Conservation (phyloP, 176 grass and related monocot genomes). For the Eragrostis curvula region DNA sequence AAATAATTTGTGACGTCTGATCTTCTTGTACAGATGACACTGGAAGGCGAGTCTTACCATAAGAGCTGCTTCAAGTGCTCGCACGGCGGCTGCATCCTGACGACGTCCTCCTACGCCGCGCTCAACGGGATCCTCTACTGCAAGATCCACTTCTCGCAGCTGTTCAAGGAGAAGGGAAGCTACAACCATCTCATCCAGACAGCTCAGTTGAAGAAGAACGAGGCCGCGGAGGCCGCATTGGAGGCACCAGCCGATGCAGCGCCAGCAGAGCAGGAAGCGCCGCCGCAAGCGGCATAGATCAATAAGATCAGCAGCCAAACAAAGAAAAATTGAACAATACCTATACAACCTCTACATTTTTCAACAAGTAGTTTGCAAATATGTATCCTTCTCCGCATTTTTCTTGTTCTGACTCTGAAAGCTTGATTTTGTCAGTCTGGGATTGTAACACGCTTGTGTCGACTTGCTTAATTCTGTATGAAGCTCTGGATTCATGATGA, state of each 20-base stretch:
- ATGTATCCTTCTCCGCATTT: conserved; percentile 15
- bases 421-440: conserved; percentile 41
- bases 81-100: conserved; percentile 83
- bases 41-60: conserved; percentile 92
- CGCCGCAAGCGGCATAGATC: conserved; percentile 36
- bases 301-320: conserved; percentile 20
- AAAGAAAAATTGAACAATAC: conserved; percentile 7
- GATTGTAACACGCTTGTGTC: conserved; percentile 35
- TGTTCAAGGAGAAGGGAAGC: conserved; percentile 98
- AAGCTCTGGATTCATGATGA: too few species aligned
- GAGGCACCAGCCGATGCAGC: conserved; percentile 3
- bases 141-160: conserved; percentile 91
- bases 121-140: conserved; percentile 92
- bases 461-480: too few species aligned
- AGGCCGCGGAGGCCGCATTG: conserved; percentile 33
- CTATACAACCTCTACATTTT: conserved; percentile 24
- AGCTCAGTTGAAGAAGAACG: conserved; percentile 55
- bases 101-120: conserved; percentile 78
- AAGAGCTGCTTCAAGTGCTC: conserved; percentile 95
- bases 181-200: conserved; percentile 89
- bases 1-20: background rate
- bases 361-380: conserved; percentile 35
- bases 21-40: conserved; percentile 49
- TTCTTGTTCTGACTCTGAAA: conserved; percentile 39
- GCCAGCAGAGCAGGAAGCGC: conserved; percentile 28